Evolutionary conservation across 2,329 filamentous ascomycete species (phyloP).

Genomic region (Reticulascus tulasneorum): DNA sequence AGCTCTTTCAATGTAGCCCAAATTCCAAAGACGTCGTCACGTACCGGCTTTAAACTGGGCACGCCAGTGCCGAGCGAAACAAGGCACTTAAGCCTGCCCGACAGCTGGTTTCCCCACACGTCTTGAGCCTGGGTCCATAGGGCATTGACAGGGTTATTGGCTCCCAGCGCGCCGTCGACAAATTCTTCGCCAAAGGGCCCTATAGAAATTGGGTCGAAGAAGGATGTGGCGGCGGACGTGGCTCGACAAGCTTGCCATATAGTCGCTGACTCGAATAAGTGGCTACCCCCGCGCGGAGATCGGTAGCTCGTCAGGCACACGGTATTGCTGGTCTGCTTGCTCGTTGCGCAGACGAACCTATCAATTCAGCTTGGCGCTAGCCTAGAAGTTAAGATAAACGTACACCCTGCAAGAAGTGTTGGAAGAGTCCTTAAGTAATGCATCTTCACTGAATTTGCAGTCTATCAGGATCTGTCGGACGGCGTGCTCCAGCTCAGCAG

Average conservation of each 20-base stretch:
- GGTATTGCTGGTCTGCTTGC: conserved; percentile 13
- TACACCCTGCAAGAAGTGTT: conserved; percentile 17
- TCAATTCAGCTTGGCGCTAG: no score
- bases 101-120: conserved; percentile 26
- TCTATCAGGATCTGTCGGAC: conserved; percentile 16
- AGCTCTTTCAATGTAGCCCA: conserved; percentile 17
- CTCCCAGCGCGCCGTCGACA: conserved; percentile 25
- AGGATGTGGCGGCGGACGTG: conserved; percentile 16
- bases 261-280: conserved; percentile 34
- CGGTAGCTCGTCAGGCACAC: conserved; percentile 13
- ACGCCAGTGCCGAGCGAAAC: conserved; percentile 36
- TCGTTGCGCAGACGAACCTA: conserved; percentile 20
- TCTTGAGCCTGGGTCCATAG: conserved; percentile 25
- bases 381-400: conserved; percentile 2
- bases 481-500: conserved; percentile 10
- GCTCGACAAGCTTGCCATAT: conserved; percentile 14
- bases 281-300: no score
- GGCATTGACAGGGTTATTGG: conserved; percentile 26
- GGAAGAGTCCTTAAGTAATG: conserved; percentile 14
- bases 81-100: conserved; percentile 27
- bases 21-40: conserved; percentile 17
- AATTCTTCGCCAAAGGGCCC: conserved; percentile 22
- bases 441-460: conserved; percentile 14
- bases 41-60: conserved; percentile 23
- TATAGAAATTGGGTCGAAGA: conserved; percentile 19